Evolutionary conservation across 1,284 basidiomycete species (phyloP).

Genomic region (Prillingera fragicola): DNA sequence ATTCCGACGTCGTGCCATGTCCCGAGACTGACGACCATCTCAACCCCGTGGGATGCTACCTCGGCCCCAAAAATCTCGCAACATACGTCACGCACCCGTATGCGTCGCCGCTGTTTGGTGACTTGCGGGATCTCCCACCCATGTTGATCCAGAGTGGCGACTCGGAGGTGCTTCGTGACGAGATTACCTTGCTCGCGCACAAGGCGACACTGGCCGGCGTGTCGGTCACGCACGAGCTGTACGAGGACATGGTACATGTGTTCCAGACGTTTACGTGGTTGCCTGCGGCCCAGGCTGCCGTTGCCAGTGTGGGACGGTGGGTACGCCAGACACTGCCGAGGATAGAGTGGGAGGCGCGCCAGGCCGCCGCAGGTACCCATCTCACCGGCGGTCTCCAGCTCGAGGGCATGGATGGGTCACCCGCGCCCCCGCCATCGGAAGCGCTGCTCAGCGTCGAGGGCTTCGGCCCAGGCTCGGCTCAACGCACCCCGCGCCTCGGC

Average conservation of each 20-base stretch:
- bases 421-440: background rate
- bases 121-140: constrained; percentile 80
- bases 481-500: no score
- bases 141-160: constrained; percentile 90
- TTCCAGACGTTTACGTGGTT: constrained; percentile 86
- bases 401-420: background rate
- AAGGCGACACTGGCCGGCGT: constrained; percentile 87
- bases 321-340: constrained; percentile 63
- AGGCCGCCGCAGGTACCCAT: constrained; percentile 5
- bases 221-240: constrained; percentile 82
- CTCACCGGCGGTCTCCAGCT: constrained; percentile 5
- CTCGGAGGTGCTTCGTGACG: constrained; percentile 87
- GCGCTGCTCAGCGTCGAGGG: constrained; percentile 1
- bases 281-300: constrained; percentile 64
- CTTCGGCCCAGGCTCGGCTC: no score
- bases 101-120: constrained; percentile 90
- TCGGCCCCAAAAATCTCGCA: constrained; percentile 72
- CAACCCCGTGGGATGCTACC: constrained; percentile 87
- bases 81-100: constrained; percentile 92
- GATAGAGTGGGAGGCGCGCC: constrained; percentile 38
- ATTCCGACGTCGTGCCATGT: constrained; percentile 73
- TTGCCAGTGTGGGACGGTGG: constrained; percentile 58
- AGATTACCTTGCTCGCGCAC: constrained; percentile 86
- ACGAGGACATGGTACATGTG: constrained; percentile 87
- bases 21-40: constrained; percentile 73